These are phyloP conservation scores for Gossypium davidsonii DNA, from an alignment of 441 rosid species.

Conservation along the genomic window DNA sequence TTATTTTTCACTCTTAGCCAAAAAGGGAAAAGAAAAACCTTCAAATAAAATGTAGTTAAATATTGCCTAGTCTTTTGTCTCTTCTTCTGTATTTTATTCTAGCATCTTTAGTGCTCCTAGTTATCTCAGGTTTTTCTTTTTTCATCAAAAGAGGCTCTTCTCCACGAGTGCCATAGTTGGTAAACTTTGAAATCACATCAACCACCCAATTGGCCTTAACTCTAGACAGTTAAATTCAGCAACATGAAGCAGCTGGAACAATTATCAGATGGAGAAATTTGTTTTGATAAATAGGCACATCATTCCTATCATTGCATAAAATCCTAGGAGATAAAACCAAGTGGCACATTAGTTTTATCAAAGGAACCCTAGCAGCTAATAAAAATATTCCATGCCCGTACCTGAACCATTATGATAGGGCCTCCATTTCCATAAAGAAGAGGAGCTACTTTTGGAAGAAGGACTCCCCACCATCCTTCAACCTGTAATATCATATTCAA, in stretches of 20 bases:
- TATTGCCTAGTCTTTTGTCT: neutral
- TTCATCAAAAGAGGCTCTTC: neutral
- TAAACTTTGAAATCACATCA: neutral
- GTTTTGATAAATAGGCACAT: neutral
- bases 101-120: neutral
- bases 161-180: neutral
- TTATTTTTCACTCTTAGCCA: neutral
- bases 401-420: slow-evolving; percentile 93
- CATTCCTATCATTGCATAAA: neutral
- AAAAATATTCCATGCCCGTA: slow-evolving; percentile 16
- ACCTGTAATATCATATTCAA: slow-evolving; percentile 43
- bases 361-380: neutral
- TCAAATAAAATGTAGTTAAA: neutral
- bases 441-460: slow-evolving; percentile 64
- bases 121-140: neutral
- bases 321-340: neutral
- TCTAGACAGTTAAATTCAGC: neutral
- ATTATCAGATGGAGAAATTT: neutral
- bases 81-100: neutral
- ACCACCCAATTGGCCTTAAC: neutral
- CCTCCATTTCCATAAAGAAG: slow-evolving; percentile 80
- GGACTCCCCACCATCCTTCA: slow-evolving; percentile 75
- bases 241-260: neutral
- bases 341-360: neutral
- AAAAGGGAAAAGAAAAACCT: neutral